These are phyloP conservation scores for Areca catechu DNA, from an alignment of 176 grass and related monocot genomes.

Conservation along the genomic window DNA sequence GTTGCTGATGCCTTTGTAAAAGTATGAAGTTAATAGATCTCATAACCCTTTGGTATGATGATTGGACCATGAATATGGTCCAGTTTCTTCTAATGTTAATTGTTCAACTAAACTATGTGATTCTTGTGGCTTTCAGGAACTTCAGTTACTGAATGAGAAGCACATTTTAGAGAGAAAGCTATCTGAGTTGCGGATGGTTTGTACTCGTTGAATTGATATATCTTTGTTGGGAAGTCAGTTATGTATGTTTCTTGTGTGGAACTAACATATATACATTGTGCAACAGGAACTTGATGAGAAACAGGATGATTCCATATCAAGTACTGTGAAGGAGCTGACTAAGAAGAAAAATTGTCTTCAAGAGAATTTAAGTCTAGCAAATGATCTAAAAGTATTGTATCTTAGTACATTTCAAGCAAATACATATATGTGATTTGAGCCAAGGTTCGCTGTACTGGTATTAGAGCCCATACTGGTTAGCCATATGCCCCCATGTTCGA, in stretches of 20 bases:
- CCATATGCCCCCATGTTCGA: no score
- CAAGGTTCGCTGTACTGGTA: no score
- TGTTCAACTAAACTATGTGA: not conserved
- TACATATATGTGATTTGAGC: no score
- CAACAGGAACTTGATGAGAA: constrained; percentile 82
- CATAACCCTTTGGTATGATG: no score
- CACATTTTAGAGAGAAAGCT: constrained; percentile 93
- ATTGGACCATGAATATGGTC: no score
- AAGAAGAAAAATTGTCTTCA: constrained; percentile 69
- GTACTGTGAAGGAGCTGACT: constrained; percentile 71
- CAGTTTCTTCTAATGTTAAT: no score
- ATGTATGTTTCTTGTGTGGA: no score
- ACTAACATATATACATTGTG: not conserved
- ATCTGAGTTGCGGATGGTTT: constrained; percentile 77
- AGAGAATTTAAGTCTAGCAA: constrained; percentile 64
- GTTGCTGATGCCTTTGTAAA: constrained; percentile 63
- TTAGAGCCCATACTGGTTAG: no score
- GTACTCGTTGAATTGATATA: constrained; percentile 18
- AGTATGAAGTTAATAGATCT: constrained; percentile 28
- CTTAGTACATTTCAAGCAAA: constrained; percentile 5
- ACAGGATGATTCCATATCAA: constrained; percentile 77
- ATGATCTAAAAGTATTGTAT: constrained; percentile 73
- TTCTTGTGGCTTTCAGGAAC: constrained; percentile 44
- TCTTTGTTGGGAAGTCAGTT: not conserved
- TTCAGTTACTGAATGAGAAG: constrained; percentile 72